Base-by-base conservation (phyloP, 192 early-diverging fungal species). In the Coemansia sp. region DNA sequence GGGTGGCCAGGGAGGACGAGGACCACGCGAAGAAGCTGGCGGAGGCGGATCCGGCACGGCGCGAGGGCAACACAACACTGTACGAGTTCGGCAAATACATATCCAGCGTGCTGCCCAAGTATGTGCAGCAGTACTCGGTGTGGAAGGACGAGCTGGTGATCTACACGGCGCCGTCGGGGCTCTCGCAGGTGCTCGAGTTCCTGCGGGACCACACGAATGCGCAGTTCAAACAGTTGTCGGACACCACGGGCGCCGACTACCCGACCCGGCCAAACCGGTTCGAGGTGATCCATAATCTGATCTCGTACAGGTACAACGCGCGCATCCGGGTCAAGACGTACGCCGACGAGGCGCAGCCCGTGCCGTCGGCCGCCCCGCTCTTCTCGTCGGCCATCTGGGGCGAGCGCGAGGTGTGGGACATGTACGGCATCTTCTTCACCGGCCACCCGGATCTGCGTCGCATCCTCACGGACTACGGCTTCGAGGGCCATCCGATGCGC, bases 101-200 rank as follows among this genome's bases (percentile, higher is more conserved):
- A 44, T 85, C 89, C 25, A 88, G 87, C 44, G 86, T 89, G 68
- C 79, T 99, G 67, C 97, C 97, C 38, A 98, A 97, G 83, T 98
- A 86, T 76, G 91, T 99, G 56, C 97, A 99, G 76, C 97, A 96
- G 84, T 93, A 93, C 76, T 93, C 94, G 37, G 92, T 99, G 63
- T 97, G 95, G 89, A 98, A 98, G 83, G 94, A 99, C 66, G 97
- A 99, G 77, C 86, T 99, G 51, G 94, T 93, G n/a, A 79, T 99
- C 63, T 94, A 95, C 81, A 88, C 95, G 62, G 93, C 95, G 39
- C 96, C 97, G 16, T 85, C 87, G 8, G 90, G 87, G 5, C 62
- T 99, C 32, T 61, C 85, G 25, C 92, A 87, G 20, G 93, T 93
- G 63, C 86, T 93, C 74, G 86, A 87, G 72, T 99, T 99, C 69